phyloP scores from a whole-genome alignment of 768 basidiomycete genomes.

The Suillus plorans region DNA sequence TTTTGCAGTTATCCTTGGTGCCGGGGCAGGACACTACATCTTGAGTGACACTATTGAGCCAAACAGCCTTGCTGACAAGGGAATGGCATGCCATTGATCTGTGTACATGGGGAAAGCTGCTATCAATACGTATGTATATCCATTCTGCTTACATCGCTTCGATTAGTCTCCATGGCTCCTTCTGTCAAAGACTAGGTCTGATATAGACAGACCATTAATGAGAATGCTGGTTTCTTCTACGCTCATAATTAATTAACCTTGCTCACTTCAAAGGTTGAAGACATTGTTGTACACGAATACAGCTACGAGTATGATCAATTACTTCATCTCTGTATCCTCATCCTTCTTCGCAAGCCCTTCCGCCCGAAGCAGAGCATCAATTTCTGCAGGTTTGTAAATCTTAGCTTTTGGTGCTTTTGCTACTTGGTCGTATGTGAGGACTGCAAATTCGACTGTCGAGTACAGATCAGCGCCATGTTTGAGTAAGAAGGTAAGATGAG shows the following conservation, averaged over 20 bases:
- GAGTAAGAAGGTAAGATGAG: constrained; percentile 5
- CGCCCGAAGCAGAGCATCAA: constrained; percentile 76
- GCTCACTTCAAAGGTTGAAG: neutral
- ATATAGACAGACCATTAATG: neutral
- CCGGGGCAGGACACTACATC: constrained; percentile 79
- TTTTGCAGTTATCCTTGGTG: constrained; percentile 76
- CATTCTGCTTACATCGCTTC: neutral
- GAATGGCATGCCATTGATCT: constrained; percentile 76
- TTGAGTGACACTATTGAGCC: constrained; percentile 67
- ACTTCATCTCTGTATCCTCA: constrained; percentile 79
- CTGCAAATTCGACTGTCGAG: constrained; percentile 88
- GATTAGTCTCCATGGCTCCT: neutral
- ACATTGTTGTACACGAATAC: constrained; percentile 5
- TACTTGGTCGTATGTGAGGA: constrained; percentile 78
- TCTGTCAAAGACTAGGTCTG: neutral
- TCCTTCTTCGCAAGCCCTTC: constrained; percentile 88
- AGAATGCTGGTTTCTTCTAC: neutral
- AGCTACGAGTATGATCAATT: constrained; percentile 24
- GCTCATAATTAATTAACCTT: neutral
- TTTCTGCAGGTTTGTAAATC: constrained; percentile 87
- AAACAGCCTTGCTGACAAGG: constrained; percentile 51
- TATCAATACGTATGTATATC: neutral
- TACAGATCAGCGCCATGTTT: constrained; percentile 2
- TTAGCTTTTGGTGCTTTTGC: constrained; percentile 83
- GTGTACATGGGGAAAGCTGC: neutral